Evolutionary conservation across 2,329 filamentous ascomycete species (phyloP).

Genomic region (Sporothrix pseudoabietina): DNA sequence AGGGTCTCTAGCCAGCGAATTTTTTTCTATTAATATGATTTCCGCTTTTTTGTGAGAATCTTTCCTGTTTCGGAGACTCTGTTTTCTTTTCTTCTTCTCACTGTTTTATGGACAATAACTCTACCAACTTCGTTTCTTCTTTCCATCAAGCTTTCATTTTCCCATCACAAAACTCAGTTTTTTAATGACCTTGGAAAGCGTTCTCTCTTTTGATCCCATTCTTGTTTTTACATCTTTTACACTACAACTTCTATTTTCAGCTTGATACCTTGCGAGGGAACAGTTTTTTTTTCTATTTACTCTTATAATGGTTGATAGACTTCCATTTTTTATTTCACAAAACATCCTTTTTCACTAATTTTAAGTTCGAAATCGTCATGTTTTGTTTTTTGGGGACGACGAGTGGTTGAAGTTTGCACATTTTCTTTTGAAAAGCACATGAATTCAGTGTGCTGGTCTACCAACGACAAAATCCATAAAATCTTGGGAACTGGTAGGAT

Average conservation of each 20-base stretch:
- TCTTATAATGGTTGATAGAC: conserved; percentile 19
- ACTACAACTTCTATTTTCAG: neutral
- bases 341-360: neutral
- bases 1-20: conserved; percentile 23
- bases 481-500: neutral
- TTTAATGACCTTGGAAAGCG: conserved; percentile 23
- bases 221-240: neutral
- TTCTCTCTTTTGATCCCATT: conserved; percentile 11
- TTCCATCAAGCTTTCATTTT: conserved; percentile 21
- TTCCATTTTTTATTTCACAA: neutral
- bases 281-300: neutral
- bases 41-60: conserved; percentile 32
- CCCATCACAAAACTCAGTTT: conserved; percentile 18
- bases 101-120: conserved; percentile 13
- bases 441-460: neutral
- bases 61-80: conserved; percentile 15
- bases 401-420: neutral
- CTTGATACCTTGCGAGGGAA: neutral
- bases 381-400: neutral
- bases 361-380: neutral
- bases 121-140: conserved; percentile 18
- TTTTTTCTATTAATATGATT: conserved; percentile 41
- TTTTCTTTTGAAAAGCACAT: neutral
- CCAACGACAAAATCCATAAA: neutral
- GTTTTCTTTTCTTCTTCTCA: neutral